Evolutionary conservation across 2,329 filamentous ascomycete genomes (phyloP).

Genomic region (Pseudogymnoascus sp.): DNA sequence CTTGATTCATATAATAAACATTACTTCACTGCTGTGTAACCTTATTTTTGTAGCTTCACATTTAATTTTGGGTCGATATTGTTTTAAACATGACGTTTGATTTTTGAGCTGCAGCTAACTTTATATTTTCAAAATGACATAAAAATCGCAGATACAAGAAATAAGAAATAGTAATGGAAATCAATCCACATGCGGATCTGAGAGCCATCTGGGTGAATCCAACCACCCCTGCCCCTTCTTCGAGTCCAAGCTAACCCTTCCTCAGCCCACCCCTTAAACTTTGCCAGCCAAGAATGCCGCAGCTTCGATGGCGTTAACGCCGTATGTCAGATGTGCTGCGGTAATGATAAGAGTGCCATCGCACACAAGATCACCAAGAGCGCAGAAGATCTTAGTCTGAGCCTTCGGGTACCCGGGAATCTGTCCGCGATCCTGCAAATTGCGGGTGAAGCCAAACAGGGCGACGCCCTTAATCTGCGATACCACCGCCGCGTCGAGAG

Average conservation of each 20-base stretch:
- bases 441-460: constrained; percentile 38
- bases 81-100: not conserved
- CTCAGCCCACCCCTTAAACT: not conserved
- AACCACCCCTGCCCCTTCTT: not conserved
- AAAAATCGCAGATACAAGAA: not conserved
- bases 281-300: constrained; percentile 30
- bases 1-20: not conserved
- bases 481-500: constrained; percentile 24
- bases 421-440: constrained; percentile 27
- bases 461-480: constrained; percentile 34
- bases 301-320: constrained; percentile 29
- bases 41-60: not conserved
- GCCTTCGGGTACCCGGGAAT: constrained; percentile 29
- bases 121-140: not conserved
- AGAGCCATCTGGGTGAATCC: not conserved
- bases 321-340: constrained; percentile 36
- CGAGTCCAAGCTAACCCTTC: not conserved
- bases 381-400: constrained; percentile 39
- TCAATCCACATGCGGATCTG: not conserved
- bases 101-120: constrained; percentile 5
- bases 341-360: constrained; percentile 36
- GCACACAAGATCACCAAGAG: constrained; percentile 45
- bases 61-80: too few species aligned
- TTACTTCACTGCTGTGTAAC: not conserved
- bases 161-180: not conserved